Percentiles rank a stretch among this genome's conserved stretches.
phyloP scores from a whole-genome alignment of 2,329 filamentous ascomycete species.

The Colletotrichum sp. region DNA sequence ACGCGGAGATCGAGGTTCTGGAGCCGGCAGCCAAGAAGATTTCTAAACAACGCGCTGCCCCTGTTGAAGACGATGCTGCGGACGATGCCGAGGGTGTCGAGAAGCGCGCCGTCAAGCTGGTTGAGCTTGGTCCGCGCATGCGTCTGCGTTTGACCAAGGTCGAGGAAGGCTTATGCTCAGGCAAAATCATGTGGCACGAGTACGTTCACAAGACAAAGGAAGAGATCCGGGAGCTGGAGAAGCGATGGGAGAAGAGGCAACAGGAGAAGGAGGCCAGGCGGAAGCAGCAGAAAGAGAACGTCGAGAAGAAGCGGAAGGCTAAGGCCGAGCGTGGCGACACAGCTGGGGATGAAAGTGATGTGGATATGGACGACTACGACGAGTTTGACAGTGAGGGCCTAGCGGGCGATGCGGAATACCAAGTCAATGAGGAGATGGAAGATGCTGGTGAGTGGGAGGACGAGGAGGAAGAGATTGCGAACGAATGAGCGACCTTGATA shows the following conservation, averaged over 20 bases:
- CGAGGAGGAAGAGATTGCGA: conserved; percentile 47
- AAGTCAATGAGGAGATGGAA: conserved; percentile 54
- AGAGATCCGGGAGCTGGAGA: conserved; percentile 80
- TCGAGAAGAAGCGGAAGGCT: conserved; percentile 80
- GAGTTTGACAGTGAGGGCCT: conserved; percentile 57
- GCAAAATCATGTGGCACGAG: conserved; percentile 97
- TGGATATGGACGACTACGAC: conserved; percentile 49
- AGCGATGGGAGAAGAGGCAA: conserved; percentile 78
- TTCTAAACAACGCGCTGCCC: conserved; percentile 52
- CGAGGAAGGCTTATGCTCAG: conserved; percentile 88
- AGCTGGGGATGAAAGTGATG: conserved; percentile 39
- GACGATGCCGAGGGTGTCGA: conserved; percentile 68
- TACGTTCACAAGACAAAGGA: conserved; percentile 84
- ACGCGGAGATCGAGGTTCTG: conserved; percentile 90
- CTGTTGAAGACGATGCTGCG: conserved; percentile 48
- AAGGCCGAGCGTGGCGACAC: conserved; percentile 40
- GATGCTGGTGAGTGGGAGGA: conserved; percentile 59
- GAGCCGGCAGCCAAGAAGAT: conserved; percentile 67
- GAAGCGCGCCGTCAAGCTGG: conserved; percentile 86
- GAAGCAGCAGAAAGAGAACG: conserved; percentile 85
- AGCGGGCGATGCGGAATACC: conserved; percentile 55
- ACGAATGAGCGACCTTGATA: conserved; percentile 22
- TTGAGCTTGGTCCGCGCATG: conserved; percentile 92
- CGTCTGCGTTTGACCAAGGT: conserved; percentile 90
- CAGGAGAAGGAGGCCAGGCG: conserved; percentile 84